These are phyloP conservation scores for Solanum dulcamara DNA, from an alignment of 257 asterid species.

Conservation along the genomic window DNA sequence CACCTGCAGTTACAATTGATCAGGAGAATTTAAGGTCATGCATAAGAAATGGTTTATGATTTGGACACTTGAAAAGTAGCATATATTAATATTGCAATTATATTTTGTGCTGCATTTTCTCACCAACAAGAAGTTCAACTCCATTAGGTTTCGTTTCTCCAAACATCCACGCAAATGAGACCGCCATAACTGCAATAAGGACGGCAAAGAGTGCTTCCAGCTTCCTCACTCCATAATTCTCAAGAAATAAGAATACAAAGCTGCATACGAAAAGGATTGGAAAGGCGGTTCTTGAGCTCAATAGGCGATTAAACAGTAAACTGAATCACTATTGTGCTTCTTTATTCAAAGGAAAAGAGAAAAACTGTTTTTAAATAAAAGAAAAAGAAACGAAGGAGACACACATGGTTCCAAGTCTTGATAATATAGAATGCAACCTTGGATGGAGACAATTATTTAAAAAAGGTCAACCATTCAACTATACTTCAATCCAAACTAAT, in stretches of 20 bases:
- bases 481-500: neutral
- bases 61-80: neutral
- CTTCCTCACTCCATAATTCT: slow-evolving; percentile 77
- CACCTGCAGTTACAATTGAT: slow-evolving; percentile 24
- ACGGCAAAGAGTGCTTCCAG: slow-evolving; percentile 74
- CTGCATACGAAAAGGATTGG: slow-evolving; percentile 28
- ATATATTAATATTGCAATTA: neutral
- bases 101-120: slow-evolving; percentile 1
- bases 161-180: slow-evolving; percentile 79
- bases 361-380: neutral
- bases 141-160: slow-evolving; percentile 74
- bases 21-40: neutral
- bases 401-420: neutral
- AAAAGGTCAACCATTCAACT: neutral
- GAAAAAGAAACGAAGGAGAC: neutral
- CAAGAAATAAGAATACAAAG: slow-evolving; percentile 65
- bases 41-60: neutral
- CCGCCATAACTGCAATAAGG: slow-evolving; percentile 61
- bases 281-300: neutral
- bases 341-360: neutral
- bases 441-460: neutral
- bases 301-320: neutral
- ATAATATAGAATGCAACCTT: neutral
- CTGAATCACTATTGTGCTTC: neutral
- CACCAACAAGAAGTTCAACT: slow-evolving; percentile 52